phyloP scores from a whole-genome alignment of 805 yeast species.

The Pichia deserticola region DNA sequence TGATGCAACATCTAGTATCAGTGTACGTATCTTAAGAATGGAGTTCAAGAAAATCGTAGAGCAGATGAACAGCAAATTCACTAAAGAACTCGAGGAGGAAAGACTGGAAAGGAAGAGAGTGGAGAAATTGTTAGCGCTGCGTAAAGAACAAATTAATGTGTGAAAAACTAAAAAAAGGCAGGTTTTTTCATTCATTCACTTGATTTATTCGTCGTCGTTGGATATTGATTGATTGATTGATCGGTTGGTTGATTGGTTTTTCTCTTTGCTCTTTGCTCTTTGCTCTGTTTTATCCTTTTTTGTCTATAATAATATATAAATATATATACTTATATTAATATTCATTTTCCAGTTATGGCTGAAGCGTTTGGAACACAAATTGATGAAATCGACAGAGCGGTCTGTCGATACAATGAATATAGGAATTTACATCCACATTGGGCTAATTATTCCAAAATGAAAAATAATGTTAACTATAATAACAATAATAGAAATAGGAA shows the following conservation, averaged over 20 bases:
- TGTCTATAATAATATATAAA: too few relatives aligned
- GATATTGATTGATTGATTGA: too few relatives aligned
- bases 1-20: not conserved
- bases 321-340: too few relatives aligned
- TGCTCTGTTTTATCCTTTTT: too few relatives aligned
- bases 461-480: not conserved
- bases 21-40: slow-evolving; percentile 49
- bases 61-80: slow-evolving; percentile 56
- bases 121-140: too few relatives aligned
- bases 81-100: slow-evolving; percentile 39
- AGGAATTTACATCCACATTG: not conserved
- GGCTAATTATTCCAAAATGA: not conserved
- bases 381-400: slow-evolving; percentile 11
- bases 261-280: too few relatives aligned
- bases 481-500: not conserved
- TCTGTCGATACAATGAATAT: not conserved
- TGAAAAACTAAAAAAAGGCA: too few relatives aligned
- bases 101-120: not conserved
- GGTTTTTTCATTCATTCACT: too few relatives aligned
- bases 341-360: not conserved
- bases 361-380: slow-evolving; percentile 5
- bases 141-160: too few relatives aligned
- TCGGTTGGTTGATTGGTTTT: too few relatives aligned
- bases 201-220: too few relatives aligned
- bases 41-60: slow-evolving; percentile 62